Conservation (phyloP, 306 rosid species). For the Casuarina cunninghamiana region DNA sequence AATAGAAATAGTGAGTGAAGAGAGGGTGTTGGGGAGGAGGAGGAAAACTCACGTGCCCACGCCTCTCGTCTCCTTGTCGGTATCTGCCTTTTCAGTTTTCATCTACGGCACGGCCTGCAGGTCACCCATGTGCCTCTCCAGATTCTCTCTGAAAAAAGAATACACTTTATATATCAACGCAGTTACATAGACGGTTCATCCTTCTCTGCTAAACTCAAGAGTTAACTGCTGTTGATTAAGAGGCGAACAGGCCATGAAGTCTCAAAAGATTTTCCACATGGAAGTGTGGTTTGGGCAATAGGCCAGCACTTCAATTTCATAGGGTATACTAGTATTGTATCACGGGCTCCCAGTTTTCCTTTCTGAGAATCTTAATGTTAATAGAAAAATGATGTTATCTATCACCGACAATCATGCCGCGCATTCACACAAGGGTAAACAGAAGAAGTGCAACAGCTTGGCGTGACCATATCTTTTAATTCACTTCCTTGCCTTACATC, state of each 20-base stretch:
- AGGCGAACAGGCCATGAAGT: no score
- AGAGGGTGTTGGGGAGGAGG: conserved; percentile 40
- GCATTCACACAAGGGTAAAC: conserved; percentile 44
- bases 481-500: conserved; percentile 5
- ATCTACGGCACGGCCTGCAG: conserved; percentile 9
- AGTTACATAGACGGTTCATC: no score
- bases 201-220: no score
- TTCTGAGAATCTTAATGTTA: conserved; percentile 22
- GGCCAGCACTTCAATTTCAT: not conserved
- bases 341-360: not conserved
- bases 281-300: not conserved
- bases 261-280: not conserved
- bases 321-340: not conserved
- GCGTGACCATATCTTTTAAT: conserved; percentile 37
- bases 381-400: conserved; percentile 33
- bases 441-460: conserved; percentile 47
- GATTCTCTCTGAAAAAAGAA: conserved; percentile 7
- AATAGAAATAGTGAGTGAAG: conserved; percentile 2
- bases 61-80: conserved; percentile 3
- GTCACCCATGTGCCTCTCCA: conserved; percentile 37
- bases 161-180: no score
- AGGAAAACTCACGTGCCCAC: conserved; percentile 57
- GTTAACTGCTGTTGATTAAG: no score
- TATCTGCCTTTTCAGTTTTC: conserved; percentile 25
- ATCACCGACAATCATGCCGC: conserved; percentile 58